Base-by-base conservation (phyloP, 345 rosid species). In the Rhizophora apiculata region DNA sequence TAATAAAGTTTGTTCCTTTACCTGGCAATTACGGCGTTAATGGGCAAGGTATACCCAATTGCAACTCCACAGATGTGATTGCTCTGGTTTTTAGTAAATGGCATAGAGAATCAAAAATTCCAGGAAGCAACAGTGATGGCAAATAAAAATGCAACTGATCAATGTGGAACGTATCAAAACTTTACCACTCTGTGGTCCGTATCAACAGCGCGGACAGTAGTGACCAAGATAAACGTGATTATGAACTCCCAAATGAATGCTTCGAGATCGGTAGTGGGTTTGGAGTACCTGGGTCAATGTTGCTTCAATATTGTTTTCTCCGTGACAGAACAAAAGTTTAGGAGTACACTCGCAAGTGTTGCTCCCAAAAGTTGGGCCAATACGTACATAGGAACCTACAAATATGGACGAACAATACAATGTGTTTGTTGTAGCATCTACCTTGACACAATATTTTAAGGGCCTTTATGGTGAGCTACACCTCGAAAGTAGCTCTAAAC, bases 171-270 rank as follows among this genome's bases (percentile, higher is more conserved):
- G 22, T n/a, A 65, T 51, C 6, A 54, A 49, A 29, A 56, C 21
- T 61, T 16, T 80, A 84, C 91, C 59, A 81, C 85, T 69, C 85
- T 69, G 65, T 74, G 81, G 75, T 83, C 88, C 1, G 85, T 81
- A 7, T 86, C 87, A 0, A 75, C 73, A 0, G 67, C 88, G 6
- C 75, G 76, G 32, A 87, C 66, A 11, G 21, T 56, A 64, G 80
- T 78, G 81, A 83, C 78, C 63, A 83, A 64, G 51, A 78, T 60
- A 70, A 81, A 83, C 49, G 85, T 78, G 63, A 73, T 60, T 31
- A 87, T 76, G 64, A 81, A 83, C 64, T 87, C 89, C 86, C 87
- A 85, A 8, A 52, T 49, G 72, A 80, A 54, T 29, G 87, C 91
- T 77, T 87, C 77, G 53, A 86, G 85, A 70, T 79, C 71, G 30